Base-by-base conservation (phyloP, 2,329 filamentous ascomycete species). In the Coniella vitis region DNA sequence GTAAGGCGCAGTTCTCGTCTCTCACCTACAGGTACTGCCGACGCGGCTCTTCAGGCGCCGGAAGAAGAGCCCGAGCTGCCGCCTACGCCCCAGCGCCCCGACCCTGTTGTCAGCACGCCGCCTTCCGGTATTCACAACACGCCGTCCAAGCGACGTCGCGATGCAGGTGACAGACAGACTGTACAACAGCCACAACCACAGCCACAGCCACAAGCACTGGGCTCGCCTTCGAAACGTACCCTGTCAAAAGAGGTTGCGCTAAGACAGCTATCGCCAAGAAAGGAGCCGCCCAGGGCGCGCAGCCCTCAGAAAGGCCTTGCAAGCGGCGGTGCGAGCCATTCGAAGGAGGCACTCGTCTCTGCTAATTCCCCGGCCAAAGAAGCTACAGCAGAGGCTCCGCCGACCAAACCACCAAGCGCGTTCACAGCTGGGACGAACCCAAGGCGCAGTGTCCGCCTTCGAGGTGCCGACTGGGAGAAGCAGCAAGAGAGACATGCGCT, bases 21-120 rank as follows among this genome's bases (percentile, higher is more conserved):
- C 25, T 66, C 59, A 22, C 70, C 57, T 22, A 67, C 57, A 22
- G 25, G 25, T 10, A 40, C 41, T n/a, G 63, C 52, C 16, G 63
- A 61, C 5, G 63, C 65, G 2, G 54, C 66, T 1, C 62, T 64
- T 1, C 49, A 56, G 7, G 54, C 61, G 3, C 63, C 63, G 7
- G 55, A 61, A n/a, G 71, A 72, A 14, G 81, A 86, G 56, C 82
- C 82, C 1, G 80, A 84, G 41, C 69, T 87, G 4, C 84, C 83
- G 3, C 78, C 78, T 0, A 78, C 78, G 0, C 74, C 75, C 1
- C 69, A 70, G 25, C 69, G 74, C 41, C 67, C 66, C 2, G 79
- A 83, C 50, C 71, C 74, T 0, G 67, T 76, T 1, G 69, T 78
- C 22, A 75, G 72, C 38, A 76, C 75, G 3, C 77, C 77, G 7